These are phyloP conservation scores for Coemansia nantahalensis DNA, from an alignment of 192 early-diverging fungal genomes.

Conservation along the genomic window DNA sequence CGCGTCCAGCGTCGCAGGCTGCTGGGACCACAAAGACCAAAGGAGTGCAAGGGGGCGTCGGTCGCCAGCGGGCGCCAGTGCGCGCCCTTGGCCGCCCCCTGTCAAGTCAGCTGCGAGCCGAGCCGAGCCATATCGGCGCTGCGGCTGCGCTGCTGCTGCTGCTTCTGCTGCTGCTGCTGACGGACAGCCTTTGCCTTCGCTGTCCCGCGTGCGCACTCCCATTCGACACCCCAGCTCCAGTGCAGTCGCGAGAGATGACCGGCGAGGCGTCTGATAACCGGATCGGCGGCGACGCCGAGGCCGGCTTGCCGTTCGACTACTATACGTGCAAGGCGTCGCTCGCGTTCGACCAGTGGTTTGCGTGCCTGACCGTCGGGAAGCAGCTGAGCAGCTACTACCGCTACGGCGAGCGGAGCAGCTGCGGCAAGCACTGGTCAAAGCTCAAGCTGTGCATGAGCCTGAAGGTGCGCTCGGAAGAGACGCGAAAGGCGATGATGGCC, in stretches of 20 bases:
- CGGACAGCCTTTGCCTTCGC: no score
- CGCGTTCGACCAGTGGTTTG: conserved; percentile 50
- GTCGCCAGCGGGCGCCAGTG: no score
- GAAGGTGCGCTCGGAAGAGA: conserved; percentile 38
- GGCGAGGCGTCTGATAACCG: not conserved
- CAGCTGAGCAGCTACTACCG: conserved; percentile 53
- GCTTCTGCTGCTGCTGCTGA: no score
- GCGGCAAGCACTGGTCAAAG: conserved; percentile 46
- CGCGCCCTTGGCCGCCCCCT: no score
- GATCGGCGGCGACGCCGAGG: not conserved
- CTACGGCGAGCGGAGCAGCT: conserved; percentile 40
- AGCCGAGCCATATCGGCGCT: no score
- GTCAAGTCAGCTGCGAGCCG: no score
- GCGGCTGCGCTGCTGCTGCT: no score
- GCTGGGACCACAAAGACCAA: no score
- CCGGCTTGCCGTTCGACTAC: conserved; percentile 13
- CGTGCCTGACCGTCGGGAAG: conserved; percentile 45
- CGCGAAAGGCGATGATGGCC: conserved; percentile 25
- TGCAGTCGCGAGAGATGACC: not conserved
- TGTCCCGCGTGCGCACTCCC: no score
- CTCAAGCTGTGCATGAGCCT: conserved; percentile 38
- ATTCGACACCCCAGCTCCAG: no score
- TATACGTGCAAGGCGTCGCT: conserved; percentile 45
- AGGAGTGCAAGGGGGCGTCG: no score
- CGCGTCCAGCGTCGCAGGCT: no score